Base-by-base conservation (phyloP, 2,329 filamentous ascomycete species). In the Colletotrichum lini region DNA sequence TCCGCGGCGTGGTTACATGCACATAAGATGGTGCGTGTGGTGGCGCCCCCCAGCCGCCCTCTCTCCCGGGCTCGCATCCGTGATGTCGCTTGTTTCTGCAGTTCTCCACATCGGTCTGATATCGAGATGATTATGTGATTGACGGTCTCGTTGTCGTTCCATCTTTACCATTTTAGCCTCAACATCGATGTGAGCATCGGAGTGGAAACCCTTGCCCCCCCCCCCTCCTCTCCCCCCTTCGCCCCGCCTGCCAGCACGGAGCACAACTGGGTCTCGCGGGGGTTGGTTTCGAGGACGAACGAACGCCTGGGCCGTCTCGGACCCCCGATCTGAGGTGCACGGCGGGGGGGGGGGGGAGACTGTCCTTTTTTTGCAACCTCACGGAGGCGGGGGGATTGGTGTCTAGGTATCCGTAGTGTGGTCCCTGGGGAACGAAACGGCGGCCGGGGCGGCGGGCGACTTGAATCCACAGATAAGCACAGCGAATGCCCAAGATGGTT, bases 31-130 rank as follows among this genome's bases (percentile, higher is more conserved):
- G 30, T 26, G 30, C 30, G 49, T 54, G 61, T n/a, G 26, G 40
- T 26, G 26, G 26, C 26, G n/a, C 26, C 26, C 45, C 18, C 47
- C 60, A 23, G 49, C 44, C 42, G 44, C 42, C 45, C 18, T 26
- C 26, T 26, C 26, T 26, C 4, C 26, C n/a, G 30, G 35, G 53
- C 53, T 40, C 13, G 53, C 53, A 21, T 45, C n/a, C 30, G 21
- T 9, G 40, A 26, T 38, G n/a, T 56, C n/a, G 18, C 56, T 26
- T n/a, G 21, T 26, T 30, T 21, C 40, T 30, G 38, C 23, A 15
- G 40, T 61, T 44, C 56, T 54, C 59, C 67, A 70, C 67, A 65
- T 18, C 61, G 67, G 67, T 59, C 45, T 56, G 66, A 40, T 23
- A 18, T 56, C 30, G 5, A 30, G 30, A 44, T n/a, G 44, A 30